These are phyloP conservation scores for Isatis tinctoria DNA, from an alignment of 345 rosid species.

Conservation along the genomic window DNA sequence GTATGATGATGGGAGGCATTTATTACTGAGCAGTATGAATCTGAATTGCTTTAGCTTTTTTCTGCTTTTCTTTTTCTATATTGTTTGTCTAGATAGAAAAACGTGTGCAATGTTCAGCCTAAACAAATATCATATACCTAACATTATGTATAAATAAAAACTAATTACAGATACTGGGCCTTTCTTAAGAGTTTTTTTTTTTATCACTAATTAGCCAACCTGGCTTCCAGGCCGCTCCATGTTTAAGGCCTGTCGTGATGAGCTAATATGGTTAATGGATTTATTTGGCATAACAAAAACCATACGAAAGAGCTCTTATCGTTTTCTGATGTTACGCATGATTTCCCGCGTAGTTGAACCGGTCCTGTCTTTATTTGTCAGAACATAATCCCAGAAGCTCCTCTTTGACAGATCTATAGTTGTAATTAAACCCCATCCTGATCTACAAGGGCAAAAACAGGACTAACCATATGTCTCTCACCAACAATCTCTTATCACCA, in stretches of 20 bases:
- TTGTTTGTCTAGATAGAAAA: constrained; percentile 9
- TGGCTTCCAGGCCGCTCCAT: neutral
- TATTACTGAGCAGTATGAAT: neutral
- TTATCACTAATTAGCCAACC: neutral
- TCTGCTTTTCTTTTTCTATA: neutral
- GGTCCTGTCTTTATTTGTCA: neutral
- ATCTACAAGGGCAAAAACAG: neutral
- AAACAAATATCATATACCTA: neutral
- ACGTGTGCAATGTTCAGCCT: constrained; percentile 8
- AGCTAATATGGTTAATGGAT: neutral
- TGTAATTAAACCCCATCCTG: neutral
- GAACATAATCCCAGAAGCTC: neutral
- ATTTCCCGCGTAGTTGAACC: neutral
- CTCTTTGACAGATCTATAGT: neutral
- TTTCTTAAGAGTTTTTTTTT: neutral
- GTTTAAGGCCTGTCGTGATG: neutral
- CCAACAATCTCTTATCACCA: neutral
- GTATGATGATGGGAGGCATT: constrained; percentile 6
- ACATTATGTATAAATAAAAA: neutral
- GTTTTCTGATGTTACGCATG: neutral
- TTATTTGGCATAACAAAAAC: neutral
- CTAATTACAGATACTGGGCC: neutral
- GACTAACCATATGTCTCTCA: neutral
- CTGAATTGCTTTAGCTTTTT: neutral
- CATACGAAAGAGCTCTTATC: neutral